Evolutionary conservation across 148 eudicot species (phyloP).

Genomic region (Mesembryanthemum crystallinum): DNA sequence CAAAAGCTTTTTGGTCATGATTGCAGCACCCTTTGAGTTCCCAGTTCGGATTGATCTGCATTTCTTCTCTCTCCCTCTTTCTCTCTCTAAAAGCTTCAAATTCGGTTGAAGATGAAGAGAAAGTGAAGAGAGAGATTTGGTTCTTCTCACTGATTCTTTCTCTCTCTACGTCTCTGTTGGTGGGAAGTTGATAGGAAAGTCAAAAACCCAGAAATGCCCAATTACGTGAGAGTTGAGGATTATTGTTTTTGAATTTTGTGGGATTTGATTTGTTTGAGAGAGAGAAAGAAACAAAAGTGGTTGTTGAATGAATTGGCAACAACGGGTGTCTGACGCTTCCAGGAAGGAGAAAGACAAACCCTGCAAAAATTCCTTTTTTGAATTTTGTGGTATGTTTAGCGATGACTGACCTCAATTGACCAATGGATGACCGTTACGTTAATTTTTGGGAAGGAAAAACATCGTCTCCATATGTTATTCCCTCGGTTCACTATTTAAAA

Average conservation of each 20-base stretch:
- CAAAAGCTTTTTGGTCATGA: constrained; percentile 55
- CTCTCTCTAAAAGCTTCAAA: constrained; percentile 8
- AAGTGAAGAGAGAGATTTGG: not conserved
- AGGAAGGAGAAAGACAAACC: not conserved
- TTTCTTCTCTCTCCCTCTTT: constrained; percentile 5
- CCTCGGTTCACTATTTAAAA: no score
- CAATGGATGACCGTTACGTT: no score
- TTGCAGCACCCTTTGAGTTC: constrained; percentile 69
- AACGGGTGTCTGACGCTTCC: not conserved
- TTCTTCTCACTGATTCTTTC: not conserved
- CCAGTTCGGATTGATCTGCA: constrained; percentile 54
- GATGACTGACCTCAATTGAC: no score
- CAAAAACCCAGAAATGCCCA: constrained; percentile 7
- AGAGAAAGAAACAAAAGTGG: constrained; percentile 12
- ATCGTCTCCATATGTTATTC: no score
- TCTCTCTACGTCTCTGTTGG: not conserved
- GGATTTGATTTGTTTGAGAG: not conserved
- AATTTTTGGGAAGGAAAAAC: no score
- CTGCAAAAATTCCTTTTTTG: not conserved
- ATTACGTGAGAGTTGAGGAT: constrained; percentile 2
- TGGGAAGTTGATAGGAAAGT: constrained; percentile 13
- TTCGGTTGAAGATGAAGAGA: not conserved
- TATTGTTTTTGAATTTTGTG: not conserved
- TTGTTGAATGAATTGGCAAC: constrained; percentile 3
- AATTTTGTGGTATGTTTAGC: no score